Percentiles rank a stretch among this genome's conserved stretches.
Evolutionary conservation across 2,329 filamentous ascomycete genomes (phyloP).

Genomic region (Ophiosphaerella herpotricha): DNA sequence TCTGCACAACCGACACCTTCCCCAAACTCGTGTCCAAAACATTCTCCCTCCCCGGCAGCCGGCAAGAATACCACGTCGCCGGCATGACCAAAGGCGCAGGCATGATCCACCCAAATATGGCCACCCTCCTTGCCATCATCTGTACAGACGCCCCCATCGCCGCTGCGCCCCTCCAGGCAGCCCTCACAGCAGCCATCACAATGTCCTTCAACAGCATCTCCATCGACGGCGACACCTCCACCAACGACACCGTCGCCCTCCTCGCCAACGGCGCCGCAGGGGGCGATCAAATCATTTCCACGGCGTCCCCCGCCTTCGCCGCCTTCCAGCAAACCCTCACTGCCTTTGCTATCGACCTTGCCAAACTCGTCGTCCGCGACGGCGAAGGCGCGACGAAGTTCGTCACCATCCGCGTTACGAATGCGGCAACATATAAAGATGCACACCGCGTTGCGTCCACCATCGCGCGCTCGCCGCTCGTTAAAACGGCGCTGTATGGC

Average conservation of each 20-base stretch:
- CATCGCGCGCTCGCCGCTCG: slow-evolving; percentile 88
- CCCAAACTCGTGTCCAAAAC: slow-evolving; percentile 88
- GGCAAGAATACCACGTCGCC: slow-evolving; percentile 79
- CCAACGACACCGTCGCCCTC: slow-evolving; percentile 93
- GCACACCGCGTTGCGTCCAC: slow-evolving; percentile 82
- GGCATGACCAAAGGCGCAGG: slow-evolving; percentile 98
- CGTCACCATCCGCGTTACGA: slow-evolving; percentile 84
- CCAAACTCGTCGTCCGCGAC: slow-evolving; percentile 91
- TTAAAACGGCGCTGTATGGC: slow-evolving; percentile 96
- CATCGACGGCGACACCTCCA: slow-evolving; percentile 95
- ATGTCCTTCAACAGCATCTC: slow-evolving; percentile 96
- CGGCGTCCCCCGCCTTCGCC: slow-evolving; percentile 65
- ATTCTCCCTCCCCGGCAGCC: slow-evolving; percentile 82
- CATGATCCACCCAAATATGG: slow-evolving; percentile 99
- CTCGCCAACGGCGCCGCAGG: slow-evolving; percentile 95
- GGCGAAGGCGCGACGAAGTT: slow-evolving; percentile 99
- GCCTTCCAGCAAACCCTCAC: slow-evolving; percentile 74
- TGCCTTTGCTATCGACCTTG: slow-evolving; percentile 79
- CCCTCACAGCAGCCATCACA: slow-evolving; percentile 76
- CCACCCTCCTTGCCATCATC: slow-evolving; percentile 87
- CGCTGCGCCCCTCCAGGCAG: slow-evolving; percentile 66
- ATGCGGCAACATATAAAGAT: slow-evolving; percentile 69
- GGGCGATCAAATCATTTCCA: slow-evolving; percentile 62
- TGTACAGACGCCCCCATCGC: slow-evolving; percentile 88
- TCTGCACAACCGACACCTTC: slow-evolving; percentile 98